Evolutionary conservation across 805 yeast genomes (phyloP).

Genomic region (Helenozyma rhizophorensis): DNA sequence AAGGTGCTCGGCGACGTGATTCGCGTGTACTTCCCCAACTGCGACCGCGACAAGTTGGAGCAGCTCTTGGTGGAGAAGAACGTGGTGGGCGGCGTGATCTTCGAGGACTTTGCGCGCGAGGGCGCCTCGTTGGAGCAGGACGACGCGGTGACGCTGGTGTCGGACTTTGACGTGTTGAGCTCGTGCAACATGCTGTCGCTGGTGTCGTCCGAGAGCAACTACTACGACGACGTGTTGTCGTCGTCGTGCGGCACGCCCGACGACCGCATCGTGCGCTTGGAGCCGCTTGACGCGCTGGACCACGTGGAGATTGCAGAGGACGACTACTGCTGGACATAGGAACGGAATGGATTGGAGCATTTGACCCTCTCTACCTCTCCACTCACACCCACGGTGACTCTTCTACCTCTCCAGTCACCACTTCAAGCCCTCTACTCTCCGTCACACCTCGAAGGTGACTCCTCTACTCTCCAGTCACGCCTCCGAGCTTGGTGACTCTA

Average conservation of each 20-base stretch:
- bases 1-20: constrained; percentile 36
- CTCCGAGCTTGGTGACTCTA: too few species aligned
- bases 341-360: too few species aligned
- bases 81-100: constrained; percentile 53
- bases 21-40: constrained; percentile 68
- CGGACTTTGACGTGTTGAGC: constrained; percentile 17
- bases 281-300: constrained; percentile 8
- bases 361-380: neutral
- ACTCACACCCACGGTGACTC: too few species aligned
- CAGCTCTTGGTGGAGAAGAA: constrained; percentile 53
- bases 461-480: too few species aligned
- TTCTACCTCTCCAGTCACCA: too few species aligned
- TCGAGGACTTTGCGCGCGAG: constrained; percentile 19
- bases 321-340: constrained; percentile 13
- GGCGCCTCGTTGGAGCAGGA: constrained; percentile 6
- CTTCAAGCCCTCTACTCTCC: too few species aligned
- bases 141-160: constrained; percentile 8
- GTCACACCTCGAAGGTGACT: too few species aligned
- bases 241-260: constrained; percentile 2
- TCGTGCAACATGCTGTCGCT: constrained; percentile 13
- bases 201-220: constrained; percentile 7
- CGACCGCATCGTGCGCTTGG: constrained; percentile 8
- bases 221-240: constrained; percentile 12
- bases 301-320: constrained; percentile 13
- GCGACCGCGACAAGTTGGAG: constrained; percentile 57